Conservation (phyloP, 1,139 yeast genomes). For the Pichia sp. region DNA sequence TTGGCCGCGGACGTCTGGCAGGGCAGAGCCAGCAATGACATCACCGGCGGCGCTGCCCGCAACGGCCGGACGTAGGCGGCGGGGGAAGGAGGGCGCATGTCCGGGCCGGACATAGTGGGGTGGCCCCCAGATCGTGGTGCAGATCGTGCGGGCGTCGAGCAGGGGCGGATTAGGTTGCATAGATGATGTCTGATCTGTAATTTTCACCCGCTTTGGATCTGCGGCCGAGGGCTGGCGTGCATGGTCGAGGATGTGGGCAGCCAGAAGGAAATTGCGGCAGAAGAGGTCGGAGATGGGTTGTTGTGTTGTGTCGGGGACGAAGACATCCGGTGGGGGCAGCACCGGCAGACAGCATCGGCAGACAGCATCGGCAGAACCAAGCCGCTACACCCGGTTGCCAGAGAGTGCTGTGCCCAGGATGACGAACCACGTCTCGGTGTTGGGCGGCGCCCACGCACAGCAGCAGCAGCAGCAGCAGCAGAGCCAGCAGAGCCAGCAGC, state of each 20-base stretch:
- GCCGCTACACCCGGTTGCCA: background rate
- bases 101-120: too few relatives aligned
- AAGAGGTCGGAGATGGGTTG: background rate
- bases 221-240: background rate
- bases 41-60: too few relatives aligned
- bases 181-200: background rate
- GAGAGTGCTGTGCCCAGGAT: background rate
- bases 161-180: background rate
- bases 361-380: too few relatives aligned
- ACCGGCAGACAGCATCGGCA: too few relatives aligned
- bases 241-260: background rate
- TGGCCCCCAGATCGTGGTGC: background rate
- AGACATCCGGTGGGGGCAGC: too few relatives aligned
- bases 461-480: background rate
- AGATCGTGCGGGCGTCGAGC: background rate
- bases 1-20: too few relatives aligned
- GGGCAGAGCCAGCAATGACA: too few relatives aligned
- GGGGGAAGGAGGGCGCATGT: too few relatives aligned
- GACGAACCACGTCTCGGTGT: background rate
- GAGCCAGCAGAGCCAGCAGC: background rate
- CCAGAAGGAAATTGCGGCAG: background rate
- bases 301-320: too few relatives aligned
- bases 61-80: too few relatives aligned
- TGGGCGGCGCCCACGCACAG: background rate
- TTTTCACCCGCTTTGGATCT: background rate